Evolutionary conservation across 805 yeast genomes (phyloP).

Genomic region (Candida methanosorbosa): DNA sequence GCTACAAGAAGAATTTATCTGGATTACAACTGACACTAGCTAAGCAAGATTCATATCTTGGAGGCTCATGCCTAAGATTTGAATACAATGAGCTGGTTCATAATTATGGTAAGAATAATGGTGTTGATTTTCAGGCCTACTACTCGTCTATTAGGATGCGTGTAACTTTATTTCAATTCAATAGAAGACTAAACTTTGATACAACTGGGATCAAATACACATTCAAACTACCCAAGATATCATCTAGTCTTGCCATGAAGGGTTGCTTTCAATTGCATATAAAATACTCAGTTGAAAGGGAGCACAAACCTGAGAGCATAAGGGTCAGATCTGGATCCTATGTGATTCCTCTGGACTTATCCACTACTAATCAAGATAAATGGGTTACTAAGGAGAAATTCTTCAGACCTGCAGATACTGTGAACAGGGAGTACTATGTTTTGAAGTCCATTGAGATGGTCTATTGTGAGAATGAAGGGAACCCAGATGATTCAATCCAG

Average conservation of each 20-base stretch:
- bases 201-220: slow-evolving; percentile 20
- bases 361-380: slow-evolving; percentile 9
- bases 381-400: slow-evolving; percentile 18
- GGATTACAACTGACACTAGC: slow-evolving; percentile 15
- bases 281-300: slow-evolving; percentile 24
- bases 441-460: slow-evolving; percentile 11
- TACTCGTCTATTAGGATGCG: slow-evolving; percentile 1
- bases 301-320: slow-evolving; percentile 11
- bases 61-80: slow-evolving; percentile 28
- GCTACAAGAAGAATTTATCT: slow-evolving; percentile 9
- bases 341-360: slow-evolving; percentile 18
- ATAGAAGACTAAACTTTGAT: slow-evolving; percentile 16
- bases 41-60: slow-evolving; percentile 22
- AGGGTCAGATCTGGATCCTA: slow-evolving; percentile 23
- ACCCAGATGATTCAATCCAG: not conserved
- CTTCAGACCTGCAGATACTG: slow-evolving; percentile 8
- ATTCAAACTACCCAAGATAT: slow-evolving; percentile 6
- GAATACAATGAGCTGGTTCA: slow-evolving; percentile 13
- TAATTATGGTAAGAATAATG: slow-evolving; percentile 12
- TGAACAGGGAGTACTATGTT: slow-evolving; percentile 12
- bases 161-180: slow-evolving; percentile 20
- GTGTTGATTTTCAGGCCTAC: not conserved
- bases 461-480: slow-evolving; percentile 10
- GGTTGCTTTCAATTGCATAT: slow-evolving; percentile 23
- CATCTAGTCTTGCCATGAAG: not conserved